Evolutionary conservation across 108 stramenopile genomes (phyloP).

Genomic region (Heterococcus sp.): DNA sequence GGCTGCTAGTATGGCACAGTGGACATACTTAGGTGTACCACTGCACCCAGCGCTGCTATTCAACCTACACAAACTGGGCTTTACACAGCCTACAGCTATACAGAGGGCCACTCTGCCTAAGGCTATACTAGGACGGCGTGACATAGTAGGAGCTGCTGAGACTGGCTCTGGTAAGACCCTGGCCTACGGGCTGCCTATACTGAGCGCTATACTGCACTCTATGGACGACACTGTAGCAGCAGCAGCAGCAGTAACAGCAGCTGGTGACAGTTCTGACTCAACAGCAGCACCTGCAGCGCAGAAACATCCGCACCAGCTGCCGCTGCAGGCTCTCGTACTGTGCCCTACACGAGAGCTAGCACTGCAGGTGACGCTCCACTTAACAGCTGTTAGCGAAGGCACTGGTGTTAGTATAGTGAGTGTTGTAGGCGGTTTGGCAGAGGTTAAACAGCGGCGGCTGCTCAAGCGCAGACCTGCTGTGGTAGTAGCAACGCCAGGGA

Average conservation of each 20-base stretch:
- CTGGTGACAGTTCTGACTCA: too few species aligned
- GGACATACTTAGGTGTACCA: neutral
- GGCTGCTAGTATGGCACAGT: neutral
- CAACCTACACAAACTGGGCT: conserved; percentile 7
- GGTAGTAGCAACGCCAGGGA: conserved; percentile 85
- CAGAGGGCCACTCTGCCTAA: conserved; percentile 76
- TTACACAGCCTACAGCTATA: conserved; percentile 78
- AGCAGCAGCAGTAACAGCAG: conserved; percentile 57
- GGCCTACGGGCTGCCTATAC: conserved; percentile 52
- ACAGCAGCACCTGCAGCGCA: too few species aligned
- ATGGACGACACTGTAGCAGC: conserved; percentile 1
- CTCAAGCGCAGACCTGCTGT: conserved; percentile 73
- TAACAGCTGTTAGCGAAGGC: neutral
- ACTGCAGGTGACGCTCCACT: conserved; percentile 58
- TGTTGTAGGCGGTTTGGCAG: conserved; percentile 85
- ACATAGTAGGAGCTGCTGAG: conserved; percentile 81
- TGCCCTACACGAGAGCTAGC: conserved; percentile 90
- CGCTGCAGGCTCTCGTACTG: conserved; percentile 73
- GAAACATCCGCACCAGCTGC: too few species aligned
- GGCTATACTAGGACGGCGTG: conserved; percentile 72
- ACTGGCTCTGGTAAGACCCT: conserved; percentile 72
- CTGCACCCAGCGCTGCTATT: neutral
- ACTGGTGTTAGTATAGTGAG: neutral
- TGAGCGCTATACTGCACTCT: conserved; percentile 25
- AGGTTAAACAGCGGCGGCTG: conserved; percentile 79